Evolutionary conservation across 768 basidiomycete species (phyloP).

Genomic region (Infundibulicybe gibba): DNA sequence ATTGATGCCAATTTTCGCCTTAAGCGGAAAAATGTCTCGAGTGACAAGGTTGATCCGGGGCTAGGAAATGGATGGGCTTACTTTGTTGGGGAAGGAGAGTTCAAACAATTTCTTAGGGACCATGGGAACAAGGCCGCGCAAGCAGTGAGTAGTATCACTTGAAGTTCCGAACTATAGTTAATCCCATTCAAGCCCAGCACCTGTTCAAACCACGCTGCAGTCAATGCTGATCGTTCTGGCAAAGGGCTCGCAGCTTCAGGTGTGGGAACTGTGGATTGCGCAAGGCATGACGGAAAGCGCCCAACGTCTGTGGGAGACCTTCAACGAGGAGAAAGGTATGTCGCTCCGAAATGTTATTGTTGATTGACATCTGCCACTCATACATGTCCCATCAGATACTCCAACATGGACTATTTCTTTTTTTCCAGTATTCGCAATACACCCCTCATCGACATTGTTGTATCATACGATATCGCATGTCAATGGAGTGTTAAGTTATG

Average conservation of each 20-base stretch:
- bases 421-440: conserved; percentile 1
- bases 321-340: conserved; percentile 28
- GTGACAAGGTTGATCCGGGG: conserved; percentile 1
- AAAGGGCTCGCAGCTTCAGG: conserved; percentile 17
- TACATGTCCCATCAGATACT: conserved; percentile 3
- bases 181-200: neutral
- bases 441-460: neutral
- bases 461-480: conserved; percentile 6
- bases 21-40: conserved; percentile 9
- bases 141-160: neutral
- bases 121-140: neutral
- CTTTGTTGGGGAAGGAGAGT: neutral
- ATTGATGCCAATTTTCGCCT: conserved; percentile 20
- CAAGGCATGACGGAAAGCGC: conserved; percentile 19
- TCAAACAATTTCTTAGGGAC: neutral
- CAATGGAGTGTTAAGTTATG: conserved; percentile 4
- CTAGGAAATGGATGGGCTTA: conserved; percentile 7
- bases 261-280: conserved; percentile 16
- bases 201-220: conserved; percentile 3
- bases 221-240: conserved; percentile 6
- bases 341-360: too few relatives aligned
- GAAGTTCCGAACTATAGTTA: neutral
- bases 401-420: conserved; percentile 9
- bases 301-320: conserved; percentile 22
- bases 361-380: neutral